Percentiles rank a stretch among this genome's conserved stretches.
Evolutionary conservation across 345 rosid genomes (phyloP).

Genomic region (Salix dunnii): DNA sequence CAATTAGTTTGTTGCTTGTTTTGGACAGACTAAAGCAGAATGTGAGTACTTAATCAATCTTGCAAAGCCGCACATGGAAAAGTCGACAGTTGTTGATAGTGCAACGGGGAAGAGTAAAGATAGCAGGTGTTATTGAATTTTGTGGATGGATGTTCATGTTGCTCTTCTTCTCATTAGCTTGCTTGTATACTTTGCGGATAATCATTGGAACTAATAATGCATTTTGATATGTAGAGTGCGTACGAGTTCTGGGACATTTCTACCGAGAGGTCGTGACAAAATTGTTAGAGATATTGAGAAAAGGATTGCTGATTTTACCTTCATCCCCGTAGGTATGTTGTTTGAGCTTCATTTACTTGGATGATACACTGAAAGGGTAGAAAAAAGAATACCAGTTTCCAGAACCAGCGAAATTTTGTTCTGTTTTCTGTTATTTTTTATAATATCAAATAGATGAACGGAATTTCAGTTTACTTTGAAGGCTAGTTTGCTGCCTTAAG

Average conservation of each 20-base stretch:
- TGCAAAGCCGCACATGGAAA: slow-evolving; percentile 79
- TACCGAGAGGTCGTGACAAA: slow-evolving; percentile 75
- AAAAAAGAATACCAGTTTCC: background rate
- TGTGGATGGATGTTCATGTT: background rate
- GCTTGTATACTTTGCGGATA: background rate
- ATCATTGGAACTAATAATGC: background rate
- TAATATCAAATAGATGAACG: background rate
- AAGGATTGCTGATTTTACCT: slow-evolving; percentile 81
- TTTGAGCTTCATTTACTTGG: slow-evolving; percentile 8
- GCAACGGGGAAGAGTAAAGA: slow-evolving; percentile 84
- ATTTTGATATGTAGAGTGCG: slow-evolving; percentile 58
- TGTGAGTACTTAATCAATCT: slow-evolving; percentile 70
- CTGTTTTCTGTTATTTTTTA: background rate
- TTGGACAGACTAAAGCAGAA: slow-evolving; percentile 66
- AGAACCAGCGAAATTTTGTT: background rate
- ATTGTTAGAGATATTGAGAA: slow-evolving; percentile 68
- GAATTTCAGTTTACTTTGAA: background rate
- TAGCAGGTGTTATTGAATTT: slow-evolving; percentile 55
- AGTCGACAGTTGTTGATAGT: slow-evolving; percentile 80
- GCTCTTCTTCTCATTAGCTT: background rate
- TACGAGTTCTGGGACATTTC: slow-evolving; percentile 85
- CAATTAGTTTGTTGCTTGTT: background rate
- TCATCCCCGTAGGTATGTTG: slow-evolving; percentile 76
- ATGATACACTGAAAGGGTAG: background rate
- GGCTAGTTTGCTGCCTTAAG: background rate